Base-by-base conservation (phyloP, 2,329 filamentous ascomycete species). In the Pseudopyrenochaeta lycopersici region DNA sequence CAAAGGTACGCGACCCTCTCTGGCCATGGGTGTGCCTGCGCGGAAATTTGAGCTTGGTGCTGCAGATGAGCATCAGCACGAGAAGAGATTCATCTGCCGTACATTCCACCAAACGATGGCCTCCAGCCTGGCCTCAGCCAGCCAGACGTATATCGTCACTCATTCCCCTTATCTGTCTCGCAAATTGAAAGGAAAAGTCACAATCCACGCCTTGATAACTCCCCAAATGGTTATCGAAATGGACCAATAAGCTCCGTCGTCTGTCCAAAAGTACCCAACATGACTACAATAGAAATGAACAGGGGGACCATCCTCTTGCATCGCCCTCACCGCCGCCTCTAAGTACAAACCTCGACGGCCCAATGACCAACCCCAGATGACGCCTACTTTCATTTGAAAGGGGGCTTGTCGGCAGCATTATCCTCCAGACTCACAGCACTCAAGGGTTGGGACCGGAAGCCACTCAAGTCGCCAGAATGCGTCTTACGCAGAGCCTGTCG, bases 401-500 rank as follows among this genome's bases (percentile, higher is more conserved):
- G 66, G 12, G 65, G 55, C 23, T 63, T 71, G 57, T 68, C 76
- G 46, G 58, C 67, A 46, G 57, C 57, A 48, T 55, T 66, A 33
- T 78, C 73, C 43, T 77, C 78, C 17, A 75, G 58, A 49, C 72
- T 74, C 42, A 70, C 70, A 31, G 76, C 72, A 49, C 74, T 76
- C 57, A 76, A 54, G n/a, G 75, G 73, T 62, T 76, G 74, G 35
- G 69, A 76, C 21, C 70, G 63, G 44, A 68, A 66, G 31, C 78
- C 77, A 33, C 81, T 78, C 52, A 97, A 78, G 72, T 97, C 94
- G 15, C 90, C 86, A 76, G 92, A 97, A 39, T 88, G 91, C 12
- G 92, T 96, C 74, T 91, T 89, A 70, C 90, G 84, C 69, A 97
- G 80, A 14, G 92, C 93, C 77, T 97, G 92, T 46, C 89, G 85